Evolutionary conservation across 2,329 filamentous ascomycete species (phyloP), one percentile per base, ranked within the genome.

Genomic region (Phaeosphaeria sp.): DNA sequence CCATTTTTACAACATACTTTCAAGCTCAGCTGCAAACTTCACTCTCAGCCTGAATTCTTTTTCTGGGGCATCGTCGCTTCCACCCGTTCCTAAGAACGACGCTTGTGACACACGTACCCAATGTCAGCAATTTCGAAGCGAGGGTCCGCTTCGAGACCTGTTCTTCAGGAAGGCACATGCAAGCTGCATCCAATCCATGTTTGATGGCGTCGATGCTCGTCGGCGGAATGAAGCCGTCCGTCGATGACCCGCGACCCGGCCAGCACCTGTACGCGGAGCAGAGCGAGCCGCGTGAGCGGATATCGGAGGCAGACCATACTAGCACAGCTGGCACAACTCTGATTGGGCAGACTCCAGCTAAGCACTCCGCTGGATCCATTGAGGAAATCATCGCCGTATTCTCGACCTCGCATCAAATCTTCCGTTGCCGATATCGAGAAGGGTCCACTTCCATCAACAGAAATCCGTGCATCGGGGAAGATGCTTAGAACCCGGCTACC

Each of bases 381-480:
- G 11, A 17, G 36, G 44, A 33, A 52, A 15, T 46, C 21, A 53
- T 33, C 33, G 25, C 49, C 45, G 51, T 43, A 30, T 18, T 49
- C 13, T 30, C 40, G 30, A 6, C 36, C 42, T 3, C 22, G 21
- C 42, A 44, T 22, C 42, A 44, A 22, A 44, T 18, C 42, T 44
- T 44, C 20, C 15, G 20, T 22, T 44, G 15, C 22, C 42, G 2
- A 22, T 11, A 44, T 44, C 42, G 42, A 22, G 18, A 39, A n/a
- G 42, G 18, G 6, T 44, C 42, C 8, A 22, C 18, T 22, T 20
- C 42, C 42, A 44, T 22, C 42, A 44, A 44, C 55, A 56, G 50
- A 52, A 15, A 58, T 50, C 61, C 57, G 47, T 59, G 61, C 54
- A 55, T 59, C 59, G 59, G 58, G 44, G 50, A 59, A 55, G 47